These are phyloP conservation scores for Juncus effusus DNA, from an alignment of 176 grass and related monocot species.

Conservation along the genomic window DNA sequence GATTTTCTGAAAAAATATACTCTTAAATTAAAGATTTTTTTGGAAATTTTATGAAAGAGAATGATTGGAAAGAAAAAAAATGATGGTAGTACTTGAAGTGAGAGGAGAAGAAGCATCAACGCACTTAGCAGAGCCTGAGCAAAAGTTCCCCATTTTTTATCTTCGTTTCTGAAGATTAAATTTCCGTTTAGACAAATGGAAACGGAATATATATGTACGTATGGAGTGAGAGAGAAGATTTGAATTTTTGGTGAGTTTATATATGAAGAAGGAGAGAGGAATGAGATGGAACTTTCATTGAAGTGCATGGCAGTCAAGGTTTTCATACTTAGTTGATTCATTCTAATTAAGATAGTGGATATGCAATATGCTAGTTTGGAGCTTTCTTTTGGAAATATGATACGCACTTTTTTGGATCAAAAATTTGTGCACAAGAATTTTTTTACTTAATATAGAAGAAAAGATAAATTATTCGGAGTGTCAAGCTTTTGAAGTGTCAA, in stretches of 20 bases:
- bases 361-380: no score
- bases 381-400: no score
- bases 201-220: slow-evolving; percentile 3
- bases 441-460: no score
- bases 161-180: not conserved
- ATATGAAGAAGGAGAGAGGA: not conserved
- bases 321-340: not conserved
- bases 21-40: not conserved
- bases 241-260: not conserved
- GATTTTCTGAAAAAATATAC: slow-evolving; percentile 36
- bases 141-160: slow-evolving; percentile 57
- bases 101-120: slow-evolving; percentile 48
- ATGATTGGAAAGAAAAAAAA: not conserved
- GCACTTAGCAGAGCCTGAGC: slow-evolving; percentile 48
- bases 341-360: no score
- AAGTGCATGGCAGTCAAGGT: not conserved
- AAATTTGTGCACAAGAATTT: no score
- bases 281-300: slow-evolving; percentile 4
- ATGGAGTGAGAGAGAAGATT: not conserved
- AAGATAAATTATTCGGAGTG: no score
- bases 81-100: slow-evolving; percentile 34
- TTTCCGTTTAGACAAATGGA: not conserved
- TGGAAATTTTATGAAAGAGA: not conserved
- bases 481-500: no score
- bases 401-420: no score